Evolutionary conservation across 306 rosid genomes (phyloP).

Genomic region (Cucumis sativus): DNA sequence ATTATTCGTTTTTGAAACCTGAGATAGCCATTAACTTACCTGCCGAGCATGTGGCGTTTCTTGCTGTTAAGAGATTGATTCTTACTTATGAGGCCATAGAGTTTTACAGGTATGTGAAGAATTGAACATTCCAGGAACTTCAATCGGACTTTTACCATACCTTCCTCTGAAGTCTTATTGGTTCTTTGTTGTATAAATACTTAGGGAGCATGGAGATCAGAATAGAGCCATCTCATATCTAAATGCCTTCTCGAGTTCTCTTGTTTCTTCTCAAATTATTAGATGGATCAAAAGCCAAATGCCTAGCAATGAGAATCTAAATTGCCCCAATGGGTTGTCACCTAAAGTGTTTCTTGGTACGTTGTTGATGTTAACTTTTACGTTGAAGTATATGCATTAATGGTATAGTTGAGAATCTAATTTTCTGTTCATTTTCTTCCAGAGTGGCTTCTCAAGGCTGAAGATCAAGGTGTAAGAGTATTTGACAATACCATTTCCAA

Average conservation of each 20-base stretch:
- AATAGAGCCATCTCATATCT: slow-evolving; percentile 41
- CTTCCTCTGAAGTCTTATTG: slow-evolving; percentile 5
- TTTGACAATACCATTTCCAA: slow-evolving; percentile 36
- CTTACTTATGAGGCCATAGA: slow-evolving; percentile 43
- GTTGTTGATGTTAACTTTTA: slow-evolving; percentile 18
- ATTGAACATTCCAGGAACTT: neutral
- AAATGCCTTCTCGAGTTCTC: slow-evolving; percentile 50
- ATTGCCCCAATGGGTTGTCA: slow-evolving; percentile 28
- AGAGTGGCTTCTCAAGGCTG: slow-evolving; percentile 68
- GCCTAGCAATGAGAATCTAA: slow-evolving; percentile 27
- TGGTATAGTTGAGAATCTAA: neutral
- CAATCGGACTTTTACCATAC: neutral
- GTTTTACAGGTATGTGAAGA: slow-evolving; percentile 39
- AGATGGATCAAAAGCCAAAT: slow-evolving; percentile 33
- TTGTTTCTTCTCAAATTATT: slow-evolving; percentile 32
- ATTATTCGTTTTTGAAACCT: slow-evolving; percentile 43
- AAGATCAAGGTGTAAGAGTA: slow-evolving; percentile 43
- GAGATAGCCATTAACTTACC: slow-evolving; percentile 16
- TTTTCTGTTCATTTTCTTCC: slow-evolving; percentile 9
- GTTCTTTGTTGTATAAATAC: slow-evolving; percentile 1
- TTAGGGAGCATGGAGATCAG: slow-evolving; percentile 59
- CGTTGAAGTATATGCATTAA: neutral
- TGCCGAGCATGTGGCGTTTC: slow-evolving; percentile 20
- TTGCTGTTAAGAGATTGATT: slow-evolving; percentile 50
- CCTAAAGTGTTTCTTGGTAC: slow-evolving; percentile 48